Evolutionary conservation across 1,284 basidiomycete species (phyloP).

Genomic region (Phylloboletellus chloephorus): DNA sequence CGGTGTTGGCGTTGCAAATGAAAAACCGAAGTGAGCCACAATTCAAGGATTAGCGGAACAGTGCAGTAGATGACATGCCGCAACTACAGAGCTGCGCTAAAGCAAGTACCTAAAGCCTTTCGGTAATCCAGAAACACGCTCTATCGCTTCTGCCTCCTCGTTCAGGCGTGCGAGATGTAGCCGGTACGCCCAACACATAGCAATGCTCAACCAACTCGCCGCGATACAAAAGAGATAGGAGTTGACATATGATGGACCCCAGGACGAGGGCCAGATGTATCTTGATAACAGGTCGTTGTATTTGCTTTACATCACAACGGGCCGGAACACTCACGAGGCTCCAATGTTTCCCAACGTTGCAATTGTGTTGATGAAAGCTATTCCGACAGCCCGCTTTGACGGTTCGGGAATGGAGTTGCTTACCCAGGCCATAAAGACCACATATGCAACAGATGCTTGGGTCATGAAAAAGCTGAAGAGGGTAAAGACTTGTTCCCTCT

Average conservation of each 20-base stretch:
- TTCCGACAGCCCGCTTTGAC: conserved; percentile 47
- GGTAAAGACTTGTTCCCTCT: background rate
- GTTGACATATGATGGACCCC: conserved; percentile 35
- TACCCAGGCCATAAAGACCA: conserved; percentile 48
- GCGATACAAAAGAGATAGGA: conserved; percentile 49
- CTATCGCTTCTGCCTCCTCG: conserved; percentile 38
- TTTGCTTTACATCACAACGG: background rate
- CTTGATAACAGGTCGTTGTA: conserved; percentile 21
- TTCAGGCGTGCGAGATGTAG: conserved; percentile 47
- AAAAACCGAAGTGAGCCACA: no score
- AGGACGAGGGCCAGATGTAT: conserved; percentile 38
- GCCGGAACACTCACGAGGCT: conserved; percentile 40
- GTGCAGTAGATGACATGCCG: background rate
- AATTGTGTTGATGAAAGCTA: conserved; percentile 49
- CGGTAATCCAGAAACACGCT: conserved; percentile 32
- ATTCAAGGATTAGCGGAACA: no score
- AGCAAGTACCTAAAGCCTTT: conserved; percentile 45
- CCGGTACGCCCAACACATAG: conserved; percentile 53
- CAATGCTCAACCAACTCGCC: conserved; percentile 39
- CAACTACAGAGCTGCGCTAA: conserved; percentile 17
- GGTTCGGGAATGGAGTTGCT: conserved; percentile 48
- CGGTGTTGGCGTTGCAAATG: no score
- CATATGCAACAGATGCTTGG: conserved; percentile 47
- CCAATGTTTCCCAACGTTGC: conserved; percentile 48
- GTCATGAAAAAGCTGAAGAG: conserved; percentile 47